Evolutionary conservation across 1,284 basidiomycete species (phyloP), one percentile per base, ranked within the genome.

Genomic region (Anthracocystis walkeri): DNA sequence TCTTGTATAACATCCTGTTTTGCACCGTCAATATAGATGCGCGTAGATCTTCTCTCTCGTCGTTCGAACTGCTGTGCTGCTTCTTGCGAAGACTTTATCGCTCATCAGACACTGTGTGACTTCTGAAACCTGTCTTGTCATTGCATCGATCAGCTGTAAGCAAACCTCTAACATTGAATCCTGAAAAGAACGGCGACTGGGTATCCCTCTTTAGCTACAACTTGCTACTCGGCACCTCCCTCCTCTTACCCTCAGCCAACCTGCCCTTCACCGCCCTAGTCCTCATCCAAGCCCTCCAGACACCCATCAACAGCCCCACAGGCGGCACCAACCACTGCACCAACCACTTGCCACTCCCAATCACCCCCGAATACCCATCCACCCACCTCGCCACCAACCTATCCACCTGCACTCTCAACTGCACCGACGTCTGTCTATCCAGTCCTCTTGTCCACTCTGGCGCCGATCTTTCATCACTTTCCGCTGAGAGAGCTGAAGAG

Each of bases 271-370:
- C 74, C 12, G 42, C 35, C 5, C n/a, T 50, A 4, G 65, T 65
- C n/a, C 65, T 31, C 1, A 14, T 41, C 46, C 60, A 58, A n/a
- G 78, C 67, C 14, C 75, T 80, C 63, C 83, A 78, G 14, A 77
- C 46, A 1, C 85, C 87, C 23, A 79, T 75, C 11, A 87, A 23
- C 12, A 90, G 53, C 1, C 92, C 93, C 18, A 90, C 82, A 0
- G 93, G 94, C 1, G 95, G 95, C 14, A 93, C 68, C 18, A 97
- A 77, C 93, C 95, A 97, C 54, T 78, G 58, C 6, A 94, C 29
- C 46, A 90, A 85, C 87, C 87, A 88, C 90, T 91, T 93, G 54
- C 88, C 82, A 88, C 90, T 90, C 40, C 92, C 89, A 3, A 91
- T 89, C 4, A 88, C 87, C 20, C 89, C 86, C 59, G 86, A 40